Evolutionary conservation across 352 stramenopile species (phyloP).

Genomic region (Aphanomyces stellatus): DNA sequence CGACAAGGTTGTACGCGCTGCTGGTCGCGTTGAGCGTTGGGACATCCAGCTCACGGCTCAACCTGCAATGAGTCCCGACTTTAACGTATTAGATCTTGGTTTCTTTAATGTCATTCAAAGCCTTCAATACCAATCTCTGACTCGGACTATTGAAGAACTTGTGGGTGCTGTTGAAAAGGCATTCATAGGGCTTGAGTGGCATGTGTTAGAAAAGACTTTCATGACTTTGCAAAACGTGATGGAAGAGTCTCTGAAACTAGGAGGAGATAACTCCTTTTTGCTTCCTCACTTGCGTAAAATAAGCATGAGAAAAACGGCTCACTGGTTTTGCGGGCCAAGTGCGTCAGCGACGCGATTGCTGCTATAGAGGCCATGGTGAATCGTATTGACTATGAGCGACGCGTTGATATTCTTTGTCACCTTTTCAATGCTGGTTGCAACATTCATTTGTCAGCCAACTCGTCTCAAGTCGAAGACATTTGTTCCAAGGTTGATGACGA

Average conservation of each 20-base stretch:
- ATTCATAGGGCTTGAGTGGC: not conserved
- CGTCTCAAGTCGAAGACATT: too few species aligned
- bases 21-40: not conserved
- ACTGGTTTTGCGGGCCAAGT: not conserved
- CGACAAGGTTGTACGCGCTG: not conserved
- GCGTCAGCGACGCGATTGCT: not conserved
- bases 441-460: too few species aligned
- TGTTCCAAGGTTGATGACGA: too few species aligned
- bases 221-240: not conserved
- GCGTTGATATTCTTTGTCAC: not conserved
- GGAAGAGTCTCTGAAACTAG: not conserved
- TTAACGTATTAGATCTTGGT: conserved; percentile 8
- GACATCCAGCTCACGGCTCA: not conserved
- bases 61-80: not conserved
- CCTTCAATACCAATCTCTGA: not conserved
- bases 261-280: not conserved
- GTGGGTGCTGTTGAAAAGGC: not conserved
- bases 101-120: conserved; percentile 25
- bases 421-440: too few species aligned
- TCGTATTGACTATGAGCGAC: not conserved
- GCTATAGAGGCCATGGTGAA: not conserved
- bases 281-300: not conserved
- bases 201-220: not conserved
- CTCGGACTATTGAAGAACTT: not conserved
- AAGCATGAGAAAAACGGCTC: not conserved